These are phyloP conservation scores for Extremus antarcticus DNA, from an alignment of 495 filamentous ascomycete species.

Conservation along the genomic window DNA sequence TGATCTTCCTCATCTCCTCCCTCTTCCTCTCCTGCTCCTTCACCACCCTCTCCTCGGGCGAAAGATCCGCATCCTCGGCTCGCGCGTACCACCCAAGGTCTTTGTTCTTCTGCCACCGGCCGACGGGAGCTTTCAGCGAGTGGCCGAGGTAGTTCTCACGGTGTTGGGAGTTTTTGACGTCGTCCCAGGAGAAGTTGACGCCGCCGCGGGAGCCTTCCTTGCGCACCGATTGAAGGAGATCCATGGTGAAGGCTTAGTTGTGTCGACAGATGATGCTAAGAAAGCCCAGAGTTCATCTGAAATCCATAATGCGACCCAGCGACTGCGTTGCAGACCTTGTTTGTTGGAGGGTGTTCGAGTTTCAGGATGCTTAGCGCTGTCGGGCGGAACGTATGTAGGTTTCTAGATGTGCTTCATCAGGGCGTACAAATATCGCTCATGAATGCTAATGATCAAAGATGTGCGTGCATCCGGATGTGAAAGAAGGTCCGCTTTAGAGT, in stretches of 20 bases:
- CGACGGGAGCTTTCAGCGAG: conserved; percentile 87
- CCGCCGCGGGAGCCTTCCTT: conserved; percentile 93
- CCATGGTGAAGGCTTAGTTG: conserved; percentile 48
- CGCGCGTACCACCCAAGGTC: conserved; percentile 88
- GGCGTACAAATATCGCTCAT: too few relatives aligned
- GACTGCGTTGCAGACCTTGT: too few relatives aligned
- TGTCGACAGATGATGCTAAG: too few relatives aligned
- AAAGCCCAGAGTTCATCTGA: too few relatives aligned
- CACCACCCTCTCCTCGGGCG: conserved; percentile 37
- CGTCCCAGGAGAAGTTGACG: conserved; percentile 87
- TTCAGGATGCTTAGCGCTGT: too few relatives aligned
- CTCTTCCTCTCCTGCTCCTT: conserved; percentile 45
- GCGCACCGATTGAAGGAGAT: conserved; percentile 82
- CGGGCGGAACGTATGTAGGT: too few relatives aligned
- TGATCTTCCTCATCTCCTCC: conserved; percentile 71
- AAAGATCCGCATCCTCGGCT: conserved; percentile 52
- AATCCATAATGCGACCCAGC: too few relatives aligned
- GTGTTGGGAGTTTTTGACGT: conserved; percentile 74
- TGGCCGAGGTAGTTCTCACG: conserved; percentile 98
- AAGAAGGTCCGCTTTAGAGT: neutral
- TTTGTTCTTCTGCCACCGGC: conserved; percentile 85
- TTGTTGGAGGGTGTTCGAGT: too few relatives aligned
- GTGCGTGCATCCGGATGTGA: too few relatives aligned
- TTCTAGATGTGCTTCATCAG: too few relatives aligned
- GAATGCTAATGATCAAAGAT: too few relatives aligned